Evolutionary conservation across 2,329 filamentous ascomycete genomes (phyloP), one percentile per base, ranked within the genome.

Genomic region (Didymella exigua): DNA sequence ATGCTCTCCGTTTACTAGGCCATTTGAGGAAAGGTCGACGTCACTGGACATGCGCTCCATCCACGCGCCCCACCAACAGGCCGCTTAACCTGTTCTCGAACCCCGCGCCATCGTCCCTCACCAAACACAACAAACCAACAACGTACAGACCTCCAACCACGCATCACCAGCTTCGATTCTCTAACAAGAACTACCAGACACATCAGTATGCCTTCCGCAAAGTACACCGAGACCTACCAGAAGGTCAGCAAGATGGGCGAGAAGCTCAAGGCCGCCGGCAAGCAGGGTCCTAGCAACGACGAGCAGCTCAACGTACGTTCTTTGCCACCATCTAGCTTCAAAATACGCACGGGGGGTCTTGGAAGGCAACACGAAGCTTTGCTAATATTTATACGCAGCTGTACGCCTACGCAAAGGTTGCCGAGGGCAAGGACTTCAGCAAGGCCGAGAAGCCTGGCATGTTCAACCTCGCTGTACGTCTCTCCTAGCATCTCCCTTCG

Each of bases 401-500:
- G 30, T 82, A 82, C 68, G 78, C 70, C 18, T 78, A 78, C 61
- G 81, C 72, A 72, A 82, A 82, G 44, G 62, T 76, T 50, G 74
- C 70, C 23, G 62, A 72, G 43, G 67, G 66, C 47, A 68, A 70
- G 62, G 77, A 78, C 54, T 74, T 78, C 61, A 67, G 70, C 47
- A 61, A 73, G 34, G 69, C 74, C 21, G 62, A 82, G 51, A 75
- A 78, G 61, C 87, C 87, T 26, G 86, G 88, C 77, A 83, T 86
- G 78, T 90, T 91, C 71, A 85, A 91, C 75, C 70, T 91, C 57
- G 87, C 86, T 81, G 87, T 86, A 76, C 53, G 77, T 33, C 31
- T 21, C 18, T 49, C 29, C 6, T 43, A 19, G n/a, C 11, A 4
- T 10, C 5, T 26, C 9, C 24, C 24, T 26, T 5, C 9, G 24